phyloP scores from a whole-genome alignment of 2,329 filamentous ascomycete species.

The Thielaviopsis populi region DNA sequence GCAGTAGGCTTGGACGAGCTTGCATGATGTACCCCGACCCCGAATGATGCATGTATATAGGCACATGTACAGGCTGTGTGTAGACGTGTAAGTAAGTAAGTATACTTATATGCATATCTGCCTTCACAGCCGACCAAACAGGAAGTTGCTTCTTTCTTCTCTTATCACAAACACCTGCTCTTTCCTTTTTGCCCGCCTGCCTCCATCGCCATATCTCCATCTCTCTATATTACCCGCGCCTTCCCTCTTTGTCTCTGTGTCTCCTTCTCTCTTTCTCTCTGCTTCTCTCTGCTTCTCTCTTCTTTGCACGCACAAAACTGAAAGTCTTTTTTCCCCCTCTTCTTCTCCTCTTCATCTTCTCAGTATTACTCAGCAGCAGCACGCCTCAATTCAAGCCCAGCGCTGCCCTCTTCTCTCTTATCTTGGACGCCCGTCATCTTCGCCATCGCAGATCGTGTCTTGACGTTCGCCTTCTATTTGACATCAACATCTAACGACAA shows the following conservation, averaged over 20 bases:
- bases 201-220: neutral
- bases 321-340: no score
- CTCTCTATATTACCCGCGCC: neutral
- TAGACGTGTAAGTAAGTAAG: neutral
- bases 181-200: neutral
- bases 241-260: neutral
- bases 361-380: no score
- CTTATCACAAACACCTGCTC: neutral
- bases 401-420: neutral
- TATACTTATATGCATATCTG: neutral
- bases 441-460: neutral
- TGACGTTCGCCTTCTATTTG: no score
- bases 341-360: no score
- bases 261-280: neutral
- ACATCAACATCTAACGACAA: neutral
- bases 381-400: neutral
- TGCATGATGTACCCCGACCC: no score
- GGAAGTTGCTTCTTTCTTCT: neutral
- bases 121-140: neutral
- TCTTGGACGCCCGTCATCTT: neutral
- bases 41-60: no score
- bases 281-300: neutral
- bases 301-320: no score
- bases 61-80: neutral
- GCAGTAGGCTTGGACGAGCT: no score